A percentile compares a stretch with the other conserved stretches of the same genome.
Evolutionary conservation across 1,284 basidiomycete species (phyloP).

Genomic region (Puccinia brachypodii): DNA sequence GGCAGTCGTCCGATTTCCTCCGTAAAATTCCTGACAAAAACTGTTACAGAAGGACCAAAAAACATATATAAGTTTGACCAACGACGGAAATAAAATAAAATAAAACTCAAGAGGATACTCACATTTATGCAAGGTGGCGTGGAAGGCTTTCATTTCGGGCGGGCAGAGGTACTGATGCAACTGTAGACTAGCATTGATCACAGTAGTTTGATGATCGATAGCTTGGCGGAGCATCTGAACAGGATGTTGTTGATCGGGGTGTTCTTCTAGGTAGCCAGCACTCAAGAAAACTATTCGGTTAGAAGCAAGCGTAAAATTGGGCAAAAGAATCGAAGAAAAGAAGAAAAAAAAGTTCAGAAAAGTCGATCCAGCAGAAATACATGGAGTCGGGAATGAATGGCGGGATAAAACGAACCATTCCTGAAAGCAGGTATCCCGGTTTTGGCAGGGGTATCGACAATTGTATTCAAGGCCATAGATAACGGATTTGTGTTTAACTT

Average conservation of each 20-base stretch:
- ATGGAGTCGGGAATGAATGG: not conserved
- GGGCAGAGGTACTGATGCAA: constrained; percentile 80
- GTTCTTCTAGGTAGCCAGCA: constrained; percentile 67
- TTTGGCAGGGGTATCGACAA: constrained; percentile 77
- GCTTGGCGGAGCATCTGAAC: constrained; percentile 70
- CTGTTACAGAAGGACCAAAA: constrained; percentile 50
- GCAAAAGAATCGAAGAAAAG: not conserved
- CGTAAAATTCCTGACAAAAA: constrained; percentile 84
- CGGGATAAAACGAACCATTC: constrained; percentile 54
- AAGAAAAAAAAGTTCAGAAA: not conserved
- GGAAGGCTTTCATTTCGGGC: constrained; percentile 83
- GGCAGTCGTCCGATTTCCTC: constrained; percentile 68
- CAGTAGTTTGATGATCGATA: constrained; percentile 78
- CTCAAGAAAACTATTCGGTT: constrained; percentile 66
- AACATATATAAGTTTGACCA: not conserved
- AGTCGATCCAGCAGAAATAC: not conserved
- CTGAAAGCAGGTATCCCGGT: constrained; percentile 77
- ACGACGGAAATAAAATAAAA: constrained; percentile 8
- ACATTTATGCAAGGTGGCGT: constrained; percentile 75
- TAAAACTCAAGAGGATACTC: not conserved
- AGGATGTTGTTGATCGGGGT: constrained; percentile 70
- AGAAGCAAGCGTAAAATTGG: constrained; percentile 25
- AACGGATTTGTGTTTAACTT: constrained; percentile 75
- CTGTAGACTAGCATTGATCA: constrained; percentile 78
- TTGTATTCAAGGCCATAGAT: constrained; percentile 81